phyloP scores from a whole-genome alignment of 768 basidiomycete genomes.

The Hypsizygus marmoreus region DNA sequence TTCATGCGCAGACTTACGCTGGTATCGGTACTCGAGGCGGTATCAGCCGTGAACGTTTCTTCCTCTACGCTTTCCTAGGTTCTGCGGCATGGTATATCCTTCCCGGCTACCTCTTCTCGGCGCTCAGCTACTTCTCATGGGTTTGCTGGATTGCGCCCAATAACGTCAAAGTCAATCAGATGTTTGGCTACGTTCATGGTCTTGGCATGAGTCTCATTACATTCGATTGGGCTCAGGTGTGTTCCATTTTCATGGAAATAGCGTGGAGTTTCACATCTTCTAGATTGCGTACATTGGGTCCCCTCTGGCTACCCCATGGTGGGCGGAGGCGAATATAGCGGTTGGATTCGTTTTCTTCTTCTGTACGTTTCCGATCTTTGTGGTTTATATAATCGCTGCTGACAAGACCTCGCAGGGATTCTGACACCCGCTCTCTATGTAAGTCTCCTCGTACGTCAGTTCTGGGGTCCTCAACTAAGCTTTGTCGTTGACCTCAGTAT shows the following conservation, averaged over 20 bases:
- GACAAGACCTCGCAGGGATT: constrained; percentile 38
- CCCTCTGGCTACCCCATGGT: constrained; percentile 81
- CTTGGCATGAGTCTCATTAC: constrained; percentile 75
- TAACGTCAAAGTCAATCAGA: constrained; percentile 68
- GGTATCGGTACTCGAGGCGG: constrained; percentile 67
- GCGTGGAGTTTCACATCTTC: no score
- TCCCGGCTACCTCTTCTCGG: constrained; percentile 75
- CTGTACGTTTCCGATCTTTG: constrained; percentile 41
- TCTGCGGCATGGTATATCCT: constrained; percentile 68
- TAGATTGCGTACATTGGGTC: constrained; percentile 68
- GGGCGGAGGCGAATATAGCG: constrained; percentile 74
- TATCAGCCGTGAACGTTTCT: constrained; percentile 76
- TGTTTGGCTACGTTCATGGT: constrained; percentile 68
- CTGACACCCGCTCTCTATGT: constrained; percentile 62
- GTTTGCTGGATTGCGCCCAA: constrained; percentile 69
- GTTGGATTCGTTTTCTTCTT: constrained; percentile 68
- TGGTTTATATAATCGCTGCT: not conserved
- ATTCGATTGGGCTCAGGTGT: constrained; percentile 86
- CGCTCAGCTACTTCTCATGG: constrained; percentile 61
- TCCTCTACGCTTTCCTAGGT: constrained; percentile 60
- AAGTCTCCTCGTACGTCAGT: constrained; percentile 21
- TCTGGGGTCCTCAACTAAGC: no score
- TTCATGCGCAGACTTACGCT: constrained; percentile 71
- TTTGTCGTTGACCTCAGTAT: constrained; percentile 38
- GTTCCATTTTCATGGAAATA: no score